Percentiles rank a stretch among this genome's conserved stretches.
phyloP scores from a whole-genome alignment of 768 basidiomycete genomes.

The Boletellus ananas region DNA sequence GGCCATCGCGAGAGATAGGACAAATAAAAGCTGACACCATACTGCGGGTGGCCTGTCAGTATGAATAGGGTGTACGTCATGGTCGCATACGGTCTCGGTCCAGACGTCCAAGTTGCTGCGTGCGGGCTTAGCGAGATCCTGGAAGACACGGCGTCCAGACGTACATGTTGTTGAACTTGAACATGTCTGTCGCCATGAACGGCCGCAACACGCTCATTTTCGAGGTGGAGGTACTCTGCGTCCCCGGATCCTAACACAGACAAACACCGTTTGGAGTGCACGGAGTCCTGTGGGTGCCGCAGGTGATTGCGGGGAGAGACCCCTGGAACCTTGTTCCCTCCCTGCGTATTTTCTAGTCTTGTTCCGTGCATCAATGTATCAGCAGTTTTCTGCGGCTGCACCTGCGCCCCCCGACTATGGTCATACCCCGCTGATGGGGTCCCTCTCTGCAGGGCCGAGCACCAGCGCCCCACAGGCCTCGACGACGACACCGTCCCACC shows the following conservation, averaged over 20 bases:
- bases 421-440: constrained; percentile 29
- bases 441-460: constrained; percentile 32
- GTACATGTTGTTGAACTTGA: constrained; percentile 90
- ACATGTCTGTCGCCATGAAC: constrained; percentile 85
- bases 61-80: neutral
- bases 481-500: constrained; percentile 22
- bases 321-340: constrained; percentile 27
- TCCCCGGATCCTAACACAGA: constrained; percentile 29
- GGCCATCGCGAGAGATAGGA: constrained; percentile 90
- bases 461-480: constrained; percentile 31
- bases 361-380: constrained; percentile 30
- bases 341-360: constrained; percentile 22
- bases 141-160: constrained; percentile 19
- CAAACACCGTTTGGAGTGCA: constrained; percentile 27
- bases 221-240: neutral
- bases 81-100: constrained; percentile 87
- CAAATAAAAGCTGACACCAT: constrained; percentile 84
- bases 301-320: constrained; percentile 12
- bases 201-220: constrained; percentile 86
- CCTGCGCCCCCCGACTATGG: constrained; percentile 34
- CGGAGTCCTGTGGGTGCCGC: constrained; percentile 18
- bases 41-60: constrained; percentile 43
- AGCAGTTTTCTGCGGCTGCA: constrained; percentile 32
- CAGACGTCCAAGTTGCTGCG: constrained; percentile 88
- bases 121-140: constrained; percentile 6